These are phyloP conservation scores for Arthrobotrys sphaeroides DNA, from an alignment of 2,329 filamentous ascomycete genomes.

Conservation along the genomic window DNA sequence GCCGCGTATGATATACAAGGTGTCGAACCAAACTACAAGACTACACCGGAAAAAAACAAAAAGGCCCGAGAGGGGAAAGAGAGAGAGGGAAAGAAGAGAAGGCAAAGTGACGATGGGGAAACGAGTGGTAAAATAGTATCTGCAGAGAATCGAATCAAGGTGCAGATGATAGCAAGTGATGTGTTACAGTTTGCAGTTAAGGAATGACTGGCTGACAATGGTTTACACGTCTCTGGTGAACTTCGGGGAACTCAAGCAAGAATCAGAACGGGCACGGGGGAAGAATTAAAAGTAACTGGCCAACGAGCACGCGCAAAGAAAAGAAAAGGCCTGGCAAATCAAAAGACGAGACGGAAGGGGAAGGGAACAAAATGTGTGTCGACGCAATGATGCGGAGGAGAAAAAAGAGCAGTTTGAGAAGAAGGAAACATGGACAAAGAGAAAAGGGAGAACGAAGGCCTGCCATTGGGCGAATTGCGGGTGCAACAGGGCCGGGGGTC, in stretches of 20 bases:
- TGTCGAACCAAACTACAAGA: constrained; percentile 54
- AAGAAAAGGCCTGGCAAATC: constrained; percentile 50
- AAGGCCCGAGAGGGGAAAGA: constrained; percentile 35
- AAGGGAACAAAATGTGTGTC: constrained; percentile 46
- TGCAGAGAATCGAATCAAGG: constrained; percentile 45
- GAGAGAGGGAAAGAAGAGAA: constrained; percentile 23
- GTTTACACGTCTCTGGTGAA: constrained; percentile 51
- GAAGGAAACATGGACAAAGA: constrained; percentile 36
- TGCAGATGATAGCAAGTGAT: constrained; percentile 45
- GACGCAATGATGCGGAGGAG: constrained; percentile 52
- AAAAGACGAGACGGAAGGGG: constrained; percentile 54
- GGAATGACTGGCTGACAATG: constrained; percentile 53
- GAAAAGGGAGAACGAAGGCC: constrained; percentile 43
- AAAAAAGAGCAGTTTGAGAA: constrained; percentile 40
- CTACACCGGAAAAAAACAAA: constrained; percentile 44
- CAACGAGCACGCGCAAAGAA: constrained; percentile 50
- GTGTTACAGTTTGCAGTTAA: constrained; percentile 44
- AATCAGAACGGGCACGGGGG: constrained; percentile 51
- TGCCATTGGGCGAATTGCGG: constrained; percentile 52
- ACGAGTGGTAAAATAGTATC: constrained; percentile 55
- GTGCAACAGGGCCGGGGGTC: constrained; percentile 51
- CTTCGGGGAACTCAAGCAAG: constrained; percentile 52
- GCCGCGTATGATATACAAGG: constrained; percentile 38
- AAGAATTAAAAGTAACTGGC: constrained; percentile 50
- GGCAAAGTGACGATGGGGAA: constrained; percentile 49